Conservation (phyloP, 495 filamentous ascomycete species). For the Lasiosphaeria ovina region DNA sequence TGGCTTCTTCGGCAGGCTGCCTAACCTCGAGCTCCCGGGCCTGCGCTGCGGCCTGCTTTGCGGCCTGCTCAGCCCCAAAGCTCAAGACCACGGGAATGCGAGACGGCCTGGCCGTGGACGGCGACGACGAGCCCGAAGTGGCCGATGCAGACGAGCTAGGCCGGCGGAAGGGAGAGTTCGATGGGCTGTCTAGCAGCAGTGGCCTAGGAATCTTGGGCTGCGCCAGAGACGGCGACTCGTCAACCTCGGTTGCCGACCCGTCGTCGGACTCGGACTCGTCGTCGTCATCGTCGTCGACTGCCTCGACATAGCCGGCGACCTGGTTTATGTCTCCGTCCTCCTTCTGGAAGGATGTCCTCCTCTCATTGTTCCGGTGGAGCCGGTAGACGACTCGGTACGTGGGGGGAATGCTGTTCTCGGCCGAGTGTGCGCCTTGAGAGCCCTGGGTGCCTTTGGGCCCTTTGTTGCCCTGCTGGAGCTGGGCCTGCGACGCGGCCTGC, state of each 20-base stretch:
- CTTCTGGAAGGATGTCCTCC: constrained; percentile 36
- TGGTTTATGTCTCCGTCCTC: constrained; percentile 34
- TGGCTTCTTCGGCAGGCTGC: too few relatives aligned
- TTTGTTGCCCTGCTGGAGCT: background rate
- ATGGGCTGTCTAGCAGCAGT: background rate
- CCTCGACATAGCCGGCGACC: constrained; percentile 27
- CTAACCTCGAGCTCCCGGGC: too few relatives aligned
- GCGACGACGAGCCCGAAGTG: constrained; percentile 14
- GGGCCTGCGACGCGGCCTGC: constrained; percentile 2
- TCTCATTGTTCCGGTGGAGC: constrained; percentile 36
- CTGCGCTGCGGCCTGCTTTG: constrained; percentile 33
- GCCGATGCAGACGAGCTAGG: constrained; percentile 18
- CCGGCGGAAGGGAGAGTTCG: constrained; percentile 5
- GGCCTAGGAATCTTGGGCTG: constrained; percentile 21
- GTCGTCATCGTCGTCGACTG: constrained; percentile 23
- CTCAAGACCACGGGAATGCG: constrained; percentile 18
- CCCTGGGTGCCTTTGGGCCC: too few relatives aligned
- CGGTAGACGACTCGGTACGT: constrained; percentile 29
- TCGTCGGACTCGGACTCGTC: constrained; percentile 18
- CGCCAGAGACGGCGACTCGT: constrained; percentile 23
- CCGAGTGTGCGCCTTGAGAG: background rate
- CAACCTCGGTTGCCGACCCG: constrained; percentile 10
- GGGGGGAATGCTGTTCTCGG: constrained; percentile 4
- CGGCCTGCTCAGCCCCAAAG: constrained; percentile 26
- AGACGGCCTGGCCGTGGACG: constrained; percentile 4